phyloP scores from a whole-genome alignment of 257 asterid species.

The Echites panduratus region DNA sequence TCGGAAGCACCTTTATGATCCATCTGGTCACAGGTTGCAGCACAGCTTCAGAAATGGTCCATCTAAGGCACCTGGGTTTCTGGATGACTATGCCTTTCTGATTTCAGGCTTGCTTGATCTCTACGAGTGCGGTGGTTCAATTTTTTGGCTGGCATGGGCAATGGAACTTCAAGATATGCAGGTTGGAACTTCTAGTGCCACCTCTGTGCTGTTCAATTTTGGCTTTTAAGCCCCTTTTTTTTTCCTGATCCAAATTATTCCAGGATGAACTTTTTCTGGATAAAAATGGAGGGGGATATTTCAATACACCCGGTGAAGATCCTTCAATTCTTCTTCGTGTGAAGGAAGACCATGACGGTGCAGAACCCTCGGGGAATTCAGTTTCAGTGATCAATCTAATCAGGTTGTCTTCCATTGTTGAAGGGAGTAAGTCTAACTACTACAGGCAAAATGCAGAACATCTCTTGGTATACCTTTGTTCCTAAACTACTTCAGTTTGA shows the following conservation, averaged over 20 bases:
- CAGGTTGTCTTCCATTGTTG: conserved; percentile 63
- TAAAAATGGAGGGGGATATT: conserved; percentile 84
- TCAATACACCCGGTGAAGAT: conserved; percentile 79
- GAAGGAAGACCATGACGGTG: conserved; percentile 96
- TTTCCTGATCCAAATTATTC: conserved; percentile 1
- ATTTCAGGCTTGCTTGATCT: conserved; percentile 73
- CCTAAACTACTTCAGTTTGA: neutral
- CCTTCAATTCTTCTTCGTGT: conserved; percentile 88
- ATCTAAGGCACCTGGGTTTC: conserved; percentile 84
- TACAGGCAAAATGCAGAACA: conserved; percentile 59
- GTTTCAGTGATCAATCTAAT: conserved; percentile 71
- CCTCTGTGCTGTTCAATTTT: neutral
- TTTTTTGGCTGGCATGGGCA: conserved; percentile 85
- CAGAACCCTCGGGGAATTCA: conserved; percentile 96
- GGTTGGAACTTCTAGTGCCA: conserved; percentile 29
- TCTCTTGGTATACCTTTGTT: conserved; percentile 44
- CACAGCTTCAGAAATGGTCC: conserved; percentile 92
- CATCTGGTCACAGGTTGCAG: conserved; percentile 52
- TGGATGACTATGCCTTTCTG: conserved; percentile 85
- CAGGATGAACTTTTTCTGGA: conserved; percentile 91
- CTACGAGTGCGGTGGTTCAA: conserved; percentile 71
- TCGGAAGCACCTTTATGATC: conserved; percentile 58
- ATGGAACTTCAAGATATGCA: conserved; percentile 71
- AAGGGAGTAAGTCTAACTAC: conserved; percentile 36
- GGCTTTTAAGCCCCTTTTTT: neutral